Evolutionary conservation across 108 stramenopile genomes (phyloP).

Genomic region (Seminavis robusta): DNA sequence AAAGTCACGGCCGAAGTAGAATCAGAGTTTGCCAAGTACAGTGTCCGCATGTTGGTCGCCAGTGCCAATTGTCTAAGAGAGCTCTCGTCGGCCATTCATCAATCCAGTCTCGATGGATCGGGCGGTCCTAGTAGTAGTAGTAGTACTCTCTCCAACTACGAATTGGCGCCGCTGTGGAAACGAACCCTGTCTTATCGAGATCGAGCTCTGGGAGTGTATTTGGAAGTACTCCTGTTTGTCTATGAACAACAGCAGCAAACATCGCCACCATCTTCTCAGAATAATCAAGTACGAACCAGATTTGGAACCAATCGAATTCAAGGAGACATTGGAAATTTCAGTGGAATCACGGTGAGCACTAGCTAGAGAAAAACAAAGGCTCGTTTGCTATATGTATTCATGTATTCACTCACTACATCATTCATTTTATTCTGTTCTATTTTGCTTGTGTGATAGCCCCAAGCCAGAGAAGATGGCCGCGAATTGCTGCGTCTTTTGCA

Average conservation of each 20-base stretch:
- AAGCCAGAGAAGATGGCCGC: constrained; percentile 59
- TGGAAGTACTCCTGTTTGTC: constrained; percentile 55
- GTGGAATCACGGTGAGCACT: constrained; percentile 38
- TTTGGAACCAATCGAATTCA: constrained; percentile 71
- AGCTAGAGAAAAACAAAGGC: too few relatives aligned
- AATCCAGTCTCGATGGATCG: neutral
- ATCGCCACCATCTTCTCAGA: constrained; percentile 6
- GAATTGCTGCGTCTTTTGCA: constrained; percentile 39
- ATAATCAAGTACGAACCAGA: constrained; percentile 31
- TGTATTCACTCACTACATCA: neutral
- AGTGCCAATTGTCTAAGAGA: constrained; percentile 44
- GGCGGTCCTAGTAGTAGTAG: neutral
- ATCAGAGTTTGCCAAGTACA: constrained; percentile 76
- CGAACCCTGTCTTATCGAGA: constrained; percentile 56
- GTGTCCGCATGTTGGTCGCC: constrained; percentile 61
- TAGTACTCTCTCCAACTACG: constrained; percentile 18
- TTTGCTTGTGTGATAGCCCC: constrained; percentile 4
- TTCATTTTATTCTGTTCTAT: neutral
- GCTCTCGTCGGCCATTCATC: constrained; percentile 24
- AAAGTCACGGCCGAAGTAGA: constrained; percentile 72
- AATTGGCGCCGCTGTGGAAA: constrained; percentile 55
- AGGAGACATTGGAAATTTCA: constrained; percentile 77
- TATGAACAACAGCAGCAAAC: constrained; percentile 36
- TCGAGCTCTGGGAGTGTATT: constrained; percentile 67
- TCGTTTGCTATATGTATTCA: neutral